Evolutionary conservation across 257 asterid genomes (phyloP), one percentile per base, ranked within the genome.

Genomic region (Lavandula angustifolia): DNA sequence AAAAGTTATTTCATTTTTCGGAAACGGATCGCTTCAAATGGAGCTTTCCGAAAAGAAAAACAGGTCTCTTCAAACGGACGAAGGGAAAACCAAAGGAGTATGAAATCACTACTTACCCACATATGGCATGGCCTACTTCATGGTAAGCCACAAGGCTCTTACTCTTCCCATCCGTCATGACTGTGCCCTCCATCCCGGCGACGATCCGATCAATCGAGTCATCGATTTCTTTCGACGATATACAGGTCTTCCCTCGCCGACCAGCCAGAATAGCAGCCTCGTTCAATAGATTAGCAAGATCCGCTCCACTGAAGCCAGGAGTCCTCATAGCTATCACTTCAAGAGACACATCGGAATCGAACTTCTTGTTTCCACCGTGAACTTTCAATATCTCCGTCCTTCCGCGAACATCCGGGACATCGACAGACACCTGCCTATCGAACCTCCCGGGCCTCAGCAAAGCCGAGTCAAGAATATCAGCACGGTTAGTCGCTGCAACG

Each of bases 91-190:
- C n/a, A n/a, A 48, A 6, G 54, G 46, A 42, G 8, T 53, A 13
- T 13, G 29, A 66, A 22, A 22, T 35, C 8, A 40, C 62, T 32
- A 80, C 92, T 68, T 68, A 88, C 98, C 96, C 98, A 55, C 98
- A 92, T 71, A 92, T 81, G 80, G 98, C 96, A 72, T 92, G 98
- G 35, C 98, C 98, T 48, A 89, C 98, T 85, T 92, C 98, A 69
- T 89, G 98, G 81, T 92, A 92, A 1, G 98, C 95, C 52, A 92
- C 95, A 1, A 92, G 86, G 79, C 95, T 92, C 71, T 92, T 92
- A 88, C 98, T 89, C 88, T 92, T 92, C 57, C 98, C 96, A 67
- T 92, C 98, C 27, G 98, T 92, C 98, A 92, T 92, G 37, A 82
- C 86, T 34, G 95, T 92, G 34, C 98, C 95, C 77, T 92, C 96